Conservation (phyloP, 2,329 filamentous ascomycete species). For the Hymenoscyphus albidus region DNA sequence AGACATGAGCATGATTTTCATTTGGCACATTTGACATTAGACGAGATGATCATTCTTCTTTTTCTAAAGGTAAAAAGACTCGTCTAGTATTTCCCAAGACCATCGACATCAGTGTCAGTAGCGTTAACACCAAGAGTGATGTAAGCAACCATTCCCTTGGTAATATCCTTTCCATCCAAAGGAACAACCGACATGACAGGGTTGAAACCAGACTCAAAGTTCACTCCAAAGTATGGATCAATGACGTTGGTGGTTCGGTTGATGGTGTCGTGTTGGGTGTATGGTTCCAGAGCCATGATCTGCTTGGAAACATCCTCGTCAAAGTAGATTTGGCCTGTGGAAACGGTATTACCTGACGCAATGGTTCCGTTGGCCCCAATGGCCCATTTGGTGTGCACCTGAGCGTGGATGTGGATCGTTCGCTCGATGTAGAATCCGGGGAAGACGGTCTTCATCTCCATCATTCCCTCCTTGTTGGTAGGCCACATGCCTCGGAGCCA, state of each 20-base stretch:
- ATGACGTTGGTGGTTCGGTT: conserved; percentile 36
- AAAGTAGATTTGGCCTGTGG: conserved; percentile 61
- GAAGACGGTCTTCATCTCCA: conserved; percentile 41
- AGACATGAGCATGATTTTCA: no score
- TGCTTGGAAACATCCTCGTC: conserved; percentile 52
- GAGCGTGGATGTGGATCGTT: conserved; percentile 46
- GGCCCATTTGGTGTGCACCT: conserved; percentile 42
- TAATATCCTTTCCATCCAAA: conserved; percentile 35
- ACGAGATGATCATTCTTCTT: no score
- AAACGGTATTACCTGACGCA: conserved; percentile 44
- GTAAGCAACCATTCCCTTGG: conserved; percentile 38
- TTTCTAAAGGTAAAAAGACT: no score
- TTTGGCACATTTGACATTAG: no score
- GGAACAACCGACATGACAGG: conserved; percentile 35
- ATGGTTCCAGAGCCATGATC: conserved; percentile 48
- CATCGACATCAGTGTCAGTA: no score
- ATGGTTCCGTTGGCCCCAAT: conserved; percentile 44
- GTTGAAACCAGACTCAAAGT: conserved; percentile 28
- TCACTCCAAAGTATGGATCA: conserved; percentile 6
- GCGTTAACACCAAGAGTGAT: conserved; percentile 36
- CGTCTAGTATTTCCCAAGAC: no score
- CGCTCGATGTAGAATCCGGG: conserved; percentile 43
- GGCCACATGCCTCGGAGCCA: conserved; percentile 42
- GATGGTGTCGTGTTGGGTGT: conserved; percentile 44
- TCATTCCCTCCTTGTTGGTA: conserved; percentile 40